These are phyloP conservation scores for Aspergillus tubingensis DNA, from an alignment of 2,329 filamentous ascomycete genomes.

Conservation along the genomic window DNA sequence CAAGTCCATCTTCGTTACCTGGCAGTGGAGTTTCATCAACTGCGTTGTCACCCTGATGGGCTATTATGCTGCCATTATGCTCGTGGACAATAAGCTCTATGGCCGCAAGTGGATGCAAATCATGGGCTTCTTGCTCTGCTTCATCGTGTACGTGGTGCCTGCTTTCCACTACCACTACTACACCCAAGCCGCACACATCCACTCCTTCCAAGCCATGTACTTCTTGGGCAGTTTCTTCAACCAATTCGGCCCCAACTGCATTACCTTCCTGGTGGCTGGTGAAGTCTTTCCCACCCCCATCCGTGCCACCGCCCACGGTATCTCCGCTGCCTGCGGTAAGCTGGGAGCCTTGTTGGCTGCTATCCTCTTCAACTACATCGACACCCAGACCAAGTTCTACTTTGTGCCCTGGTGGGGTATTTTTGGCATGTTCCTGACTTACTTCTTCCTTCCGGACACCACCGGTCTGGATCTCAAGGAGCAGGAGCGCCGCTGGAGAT, in stretches of 20 bases:
- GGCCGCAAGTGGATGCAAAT: conserved; percentile 9
- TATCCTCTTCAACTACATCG: conserved; percentile 9
- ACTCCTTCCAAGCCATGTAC: conserved; percentile 9
- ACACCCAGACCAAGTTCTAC: conserved; percentile 9
- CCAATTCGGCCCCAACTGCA: conserved; percentile 73
- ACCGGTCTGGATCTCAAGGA: conserved; percentile 7
- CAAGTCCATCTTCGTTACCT: conserved; percentile 1
- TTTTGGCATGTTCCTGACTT: conserved; percentile 1
- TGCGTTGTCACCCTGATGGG: not conserved
- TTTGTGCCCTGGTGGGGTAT: conserved; percentile 7
- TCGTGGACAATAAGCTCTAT: conserved; percentile 10
- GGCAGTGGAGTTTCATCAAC: conserved; percentile 8
- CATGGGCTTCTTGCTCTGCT: conserved; percentile 7
- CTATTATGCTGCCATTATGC: not conserved
- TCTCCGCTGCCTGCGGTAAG: conserved; percentile 89
- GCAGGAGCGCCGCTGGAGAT: conserved; percentile 7
- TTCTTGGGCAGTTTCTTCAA: conserved; percentile 10
- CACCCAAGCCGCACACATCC: conserved; percentile 2
- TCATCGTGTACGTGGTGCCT: conserved; percentile 6
- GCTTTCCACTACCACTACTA: conserved; percentile 9
- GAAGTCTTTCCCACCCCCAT: conserved; percentile 93
- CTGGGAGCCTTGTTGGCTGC: conserved; percentile 75
- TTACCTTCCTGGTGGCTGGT: conserved; percentile 91
- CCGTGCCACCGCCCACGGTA: conserved; percentile 88
- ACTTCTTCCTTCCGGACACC: conserved; percentile 4